Base-by-base conservation (phyloP, 768 basidiomycete species). In the Asterophora lycoperdoides region DNA sequence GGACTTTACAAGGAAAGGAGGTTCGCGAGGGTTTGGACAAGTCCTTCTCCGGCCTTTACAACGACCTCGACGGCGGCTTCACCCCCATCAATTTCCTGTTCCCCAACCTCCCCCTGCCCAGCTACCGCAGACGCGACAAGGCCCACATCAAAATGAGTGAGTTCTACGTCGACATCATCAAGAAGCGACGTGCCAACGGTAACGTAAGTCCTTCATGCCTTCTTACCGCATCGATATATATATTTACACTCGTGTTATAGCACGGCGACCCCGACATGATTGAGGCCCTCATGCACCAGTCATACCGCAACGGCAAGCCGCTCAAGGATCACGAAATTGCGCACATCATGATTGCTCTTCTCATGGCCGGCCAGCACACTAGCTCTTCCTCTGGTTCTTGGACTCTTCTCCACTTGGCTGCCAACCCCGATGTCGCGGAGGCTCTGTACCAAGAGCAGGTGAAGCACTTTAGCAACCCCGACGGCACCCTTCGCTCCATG, bases 341-440 rank as follows among this genome's bases (percentile, higher is more conserved):
- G 0, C 96, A 98, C 64, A 94, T 99, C 63, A 84, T 99, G 86
- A 99, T 97, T 60, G 96, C 96, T 13, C 80, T 99, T 39, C 83
- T 99, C 55, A 98, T 99, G 96, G 96, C 96, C 37, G 96, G 96
- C 33, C 96, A 99, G 70, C 96, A 99, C 69, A 99, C 96, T 0
- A 91, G 89, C 58, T 96, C 96, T 11, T 86, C 96, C 2, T 86
- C 91, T 17, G 84, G 84, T 28, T 86, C 93, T 8, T 99, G 96
- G 96, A 64, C 84, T 13, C 74, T 98, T 33, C 79, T 97, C 36
- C 92, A 96, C 61, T 65, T 98, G 26, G 95, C 93, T 23, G 71
- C 80, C 54, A 78, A 84, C 40, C 79, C 78, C 1, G 81, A 88
- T 19, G 59, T 94, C 52, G 82, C 80, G 90, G 84, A 90, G 50